Conservation (phyloP, 2,329 filamentous ascomycete genomes). For the Penicillium thymicola region DNA sequence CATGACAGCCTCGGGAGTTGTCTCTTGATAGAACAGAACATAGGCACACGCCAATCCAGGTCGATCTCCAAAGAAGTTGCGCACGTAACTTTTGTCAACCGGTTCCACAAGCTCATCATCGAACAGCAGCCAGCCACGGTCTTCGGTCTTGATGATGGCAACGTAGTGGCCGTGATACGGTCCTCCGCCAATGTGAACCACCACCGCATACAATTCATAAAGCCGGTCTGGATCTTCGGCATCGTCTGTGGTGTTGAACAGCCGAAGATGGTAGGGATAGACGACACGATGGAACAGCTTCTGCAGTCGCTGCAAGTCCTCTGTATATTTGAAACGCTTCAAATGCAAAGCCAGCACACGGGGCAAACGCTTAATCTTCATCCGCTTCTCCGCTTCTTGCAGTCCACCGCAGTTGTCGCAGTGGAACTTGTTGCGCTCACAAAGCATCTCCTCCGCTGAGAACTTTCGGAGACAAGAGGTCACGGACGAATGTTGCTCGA, state of each 20-base stretch:
- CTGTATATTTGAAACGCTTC: constrained; percentile 98
- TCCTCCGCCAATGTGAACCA: constrained; percentile 94
- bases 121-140: constrained; percentile 92
- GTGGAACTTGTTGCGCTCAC: constrained; percentile 97
- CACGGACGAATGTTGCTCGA: constrained; percentile 92
- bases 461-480: constrained; percentile 94
- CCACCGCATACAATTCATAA: constrained; percentile 95
- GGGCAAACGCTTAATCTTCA: constrained; percentile 96
- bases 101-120: constrained; percentile 99
- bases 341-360: constrained; percentile 88
- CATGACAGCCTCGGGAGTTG: constrained; percentile 63
- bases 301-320: constrained; percentile 87
- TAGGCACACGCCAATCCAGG: constrained; percentile 91
- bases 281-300: constrained; percentile 97
- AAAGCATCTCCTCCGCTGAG: constrained; percentile 97
- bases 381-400: constrained; percentile 96
- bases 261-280: constrained; percentile 91
- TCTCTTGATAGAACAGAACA: constrained; percentile 97
- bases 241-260: constrained; percentile 97
- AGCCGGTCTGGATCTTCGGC: constrained; percentile 88
- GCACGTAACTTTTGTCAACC: constrained; percentile 92
- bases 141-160: constrained; percentile 94
- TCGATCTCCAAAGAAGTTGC: constrained; percentile 95
- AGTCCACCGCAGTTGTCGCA: constrained; percentile 95
- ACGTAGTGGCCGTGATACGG: constrained; percentile 98